Conservation (phyloP, 768 basidiomycete genomes). For the Asterophora lycoperdoides region DNA sequence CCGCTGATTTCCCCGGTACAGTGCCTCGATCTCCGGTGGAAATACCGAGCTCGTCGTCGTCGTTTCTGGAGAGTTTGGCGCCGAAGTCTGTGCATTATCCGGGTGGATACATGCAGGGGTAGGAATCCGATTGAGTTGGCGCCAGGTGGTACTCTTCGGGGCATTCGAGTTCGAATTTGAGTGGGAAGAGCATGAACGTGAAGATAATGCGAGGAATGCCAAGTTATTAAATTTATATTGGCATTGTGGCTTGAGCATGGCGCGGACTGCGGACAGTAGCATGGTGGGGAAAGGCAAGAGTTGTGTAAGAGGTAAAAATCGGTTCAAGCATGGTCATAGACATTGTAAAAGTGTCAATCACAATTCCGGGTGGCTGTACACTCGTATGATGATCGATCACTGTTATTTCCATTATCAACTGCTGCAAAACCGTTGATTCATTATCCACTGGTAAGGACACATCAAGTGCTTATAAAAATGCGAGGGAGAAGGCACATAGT, state of each 20-base stretch:
- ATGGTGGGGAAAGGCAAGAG: background rate
- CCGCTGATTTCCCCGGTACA: constrained; percentile 16
- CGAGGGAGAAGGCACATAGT: too few species aligned
- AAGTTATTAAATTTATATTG: background rate
- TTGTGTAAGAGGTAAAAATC: background rate
- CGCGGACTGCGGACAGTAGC: background rate
- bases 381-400: too few species aligned
- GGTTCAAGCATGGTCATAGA: background rate
- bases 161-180: background rate
- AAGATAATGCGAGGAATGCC: background rate
- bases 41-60: constrained; percentile 4
- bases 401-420: too few species aligned
- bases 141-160: constrained; percentile 9
- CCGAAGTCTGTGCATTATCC: background rate
- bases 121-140: constrained; percentile 14
- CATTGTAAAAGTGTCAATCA: too few species aligned
- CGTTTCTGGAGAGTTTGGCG: background rate
- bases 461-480: too few species aligned
- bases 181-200: background rate
- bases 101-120: constrained; percentile 11
- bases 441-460: too few species aligned
- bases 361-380: too few species aligned
- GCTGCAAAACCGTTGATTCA: too few species aligned
- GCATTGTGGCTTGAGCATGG: background rate
- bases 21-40: constrained; percentile 14